These are phyloP conservation scores for Paramecium pentaurelia DNA, from an alignment of 73 alveolate species.

Conservation along the genomic window DNA sequence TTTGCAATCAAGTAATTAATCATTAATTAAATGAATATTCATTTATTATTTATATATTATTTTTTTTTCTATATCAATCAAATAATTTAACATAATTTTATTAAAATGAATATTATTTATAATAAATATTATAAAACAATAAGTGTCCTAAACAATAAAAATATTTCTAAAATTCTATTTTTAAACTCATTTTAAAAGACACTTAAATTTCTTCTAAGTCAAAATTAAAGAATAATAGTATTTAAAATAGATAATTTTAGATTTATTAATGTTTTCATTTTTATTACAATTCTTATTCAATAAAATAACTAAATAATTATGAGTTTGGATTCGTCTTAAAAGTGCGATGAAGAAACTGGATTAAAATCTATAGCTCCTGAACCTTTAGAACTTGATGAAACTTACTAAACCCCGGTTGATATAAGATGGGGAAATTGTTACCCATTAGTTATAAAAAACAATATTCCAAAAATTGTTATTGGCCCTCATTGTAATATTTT, in stretches of 20 bases:
- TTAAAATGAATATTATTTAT: no score
- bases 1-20: no score
- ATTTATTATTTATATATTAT: no score
- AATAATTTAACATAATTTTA: no score
- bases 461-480: slow-evolving; percentile 51
- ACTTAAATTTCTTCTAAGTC: neutral
- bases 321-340: neutral
- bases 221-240: neutral
- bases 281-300: neutral
- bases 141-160: no score
- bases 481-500: slow-evolving; percentile 70
- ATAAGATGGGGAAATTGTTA: slow-evolving; percentile 49
- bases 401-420: neutral
- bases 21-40: no score
- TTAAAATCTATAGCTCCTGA: neutral
- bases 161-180: neutral
- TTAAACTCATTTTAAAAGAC: neutral
- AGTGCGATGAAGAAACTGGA: slow-evolving; percentile 7
- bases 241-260: neutral
- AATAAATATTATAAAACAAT: no score
- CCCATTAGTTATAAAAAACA: slow-evolving; percentile 26
- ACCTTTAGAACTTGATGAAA: slow-evolving; percentile 24
- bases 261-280: neutral
- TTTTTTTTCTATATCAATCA: no score
- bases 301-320: neutral